Percentiles rank a stretch among this genome's conserved stretches.
phyloP scores from a whole-genome alignment of 345 rosid genomes.

The Microcos paniculata region DNA sequence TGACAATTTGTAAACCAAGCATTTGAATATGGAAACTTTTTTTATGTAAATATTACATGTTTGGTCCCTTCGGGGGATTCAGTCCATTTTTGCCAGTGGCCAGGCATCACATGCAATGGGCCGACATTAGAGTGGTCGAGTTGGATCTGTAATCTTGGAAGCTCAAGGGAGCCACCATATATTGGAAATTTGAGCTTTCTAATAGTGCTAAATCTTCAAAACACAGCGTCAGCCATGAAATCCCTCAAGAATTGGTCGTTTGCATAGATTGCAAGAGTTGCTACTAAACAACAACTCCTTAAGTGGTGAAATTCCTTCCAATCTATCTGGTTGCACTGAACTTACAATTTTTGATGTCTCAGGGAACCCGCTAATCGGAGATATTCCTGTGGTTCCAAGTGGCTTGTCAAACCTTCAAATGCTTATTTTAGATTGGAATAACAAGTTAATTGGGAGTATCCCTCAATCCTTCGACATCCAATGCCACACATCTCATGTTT shows the following conservation, averaged over 20 bases:
- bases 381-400: not conserved
- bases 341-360: not conserved
- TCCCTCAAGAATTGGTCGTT: conserved; percentile 18
- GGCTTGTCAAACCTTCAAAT: not conserved
- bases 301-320: conserved; percentile 19
- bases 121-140: too few relatives aligned
- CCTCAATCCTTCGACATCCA: conserved; percentile 14
- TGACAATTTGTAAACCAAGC: too few relatives aligned
- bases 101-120: too few relatives aligned
- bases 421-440: not conserved
- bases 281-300: not conserved
- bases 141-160: too few relatives aligned
- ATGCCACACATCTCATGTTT: not conserved
- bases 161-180: too few relatives aligned
- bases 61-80: too few relatives aligned
- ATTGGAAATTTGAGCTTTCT: not conserved
- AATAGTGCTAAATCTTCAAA: not conserved
- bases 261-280: not conserved
- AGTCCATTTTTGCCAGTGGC: too few relatives aligned
- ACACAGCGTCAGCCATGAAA: not conserved
- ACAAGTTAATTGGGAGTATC: not conserved
- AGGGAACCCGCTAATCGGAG: not conserved
- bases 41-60: too few relatives aligned
- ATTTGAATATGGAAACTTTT: too few relatives aligned
- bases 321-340: conserved; percentile 10